These are phyloP conservation scores for Kazachstania sp. DNA, from an alignment of 1,139 yeast species.

Conservation along the genomic window DNA sequence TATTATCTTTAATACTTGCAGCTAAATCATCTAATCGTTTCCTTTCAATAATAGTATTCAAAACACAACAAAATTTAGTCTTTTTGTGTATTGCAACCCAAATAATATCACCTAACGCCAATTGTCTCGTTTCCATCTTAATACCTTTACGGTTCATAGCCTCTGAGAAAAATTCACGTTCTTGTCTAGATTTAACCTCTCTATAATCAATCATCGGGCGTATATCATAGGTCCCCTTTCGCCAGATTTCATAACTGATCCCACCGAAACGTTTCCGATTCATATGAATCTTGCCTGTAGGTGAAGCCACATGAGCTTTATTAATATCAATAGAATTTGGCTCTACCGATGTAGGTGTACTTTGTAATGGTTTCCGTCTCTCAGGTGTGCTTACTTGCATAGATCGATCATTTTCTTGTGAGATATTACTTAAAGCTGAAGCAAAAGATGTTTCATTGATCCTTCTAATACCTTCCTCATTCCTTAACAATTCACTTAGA, in stretches of 20 bases:
- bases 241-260: conserved; percentile 39
- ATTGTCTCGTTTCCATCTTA: conserved; percentile 44
- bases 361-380: not conserved
- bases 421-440: conserved; percentile 8
- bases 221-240: conserved; percentile 47
- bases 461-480: not conserved
- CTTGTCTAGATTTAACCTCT: conserved; percentile 56
- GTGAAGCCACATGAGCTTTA: not conserved
- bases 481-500: conserved; percentile 10
- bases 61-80: conserved; percentile 54
- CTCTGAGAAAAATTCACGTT: conserved; percentile 54
- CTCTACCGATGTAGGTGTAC: not conserved
- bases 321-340: not conserved
- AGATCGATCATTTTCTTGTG: conserved; percentile 1
- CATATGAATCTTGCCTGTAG: not conserved
- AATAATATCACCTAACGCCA: conserved; percentile 77
- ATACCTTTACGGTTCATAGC: conserved; percentile 47
- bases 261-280: conserved; percentile 20
- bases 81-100: conserved; percentile 73
- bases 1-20: conserved; percentile 73
- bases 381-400: not conserved
- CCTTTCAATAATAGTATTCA: conserved; percentile 79
- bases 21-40: conserved; percentile 84
- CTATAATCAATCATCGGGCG: conserved; percentile 69
- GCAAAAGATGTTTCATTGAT: not conserved